Conservation (phyloP, 305 asterid species). For the Rubia peregrina region DNA sequence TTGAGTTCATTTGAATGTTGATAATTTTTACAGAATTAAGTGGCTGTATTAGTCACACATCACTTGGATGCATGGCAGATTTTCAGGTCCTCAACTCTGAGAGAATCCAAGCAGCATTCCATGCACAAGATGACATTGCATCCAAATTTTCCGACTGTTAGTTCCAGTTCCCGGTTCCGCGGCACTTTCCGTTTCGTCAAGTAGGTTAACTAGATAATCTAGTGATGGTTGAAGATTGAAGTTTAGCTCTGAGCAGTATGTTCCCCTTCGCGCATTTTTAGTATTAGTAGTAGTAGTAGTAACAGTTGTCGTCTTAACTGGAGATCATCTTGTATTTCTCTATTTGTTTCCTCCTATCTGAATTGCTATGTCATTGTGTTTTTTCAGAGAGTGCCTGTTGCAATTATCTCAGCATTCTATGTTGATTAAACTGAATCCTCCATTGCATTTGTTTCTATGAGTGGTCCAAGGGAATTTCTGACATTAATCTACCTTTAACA, state of each 20-base stretch:
- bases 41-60: background rate
- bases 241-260: slow-evolving; percentile 27
- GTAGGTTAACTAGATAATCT: slow-evolving; percentile 32
- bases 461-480: slow-evolving; percentile 17
- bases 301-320: no score
- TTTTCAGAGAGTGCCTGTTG: slow-evolving; percentile 1
- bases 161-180: slow-evolving; percentile 18
- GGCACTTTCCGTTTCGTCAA: slow-evolving; percentile 14
- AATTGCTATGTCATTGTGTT: slow-evolving; percentile 36
- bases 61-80: background rate
- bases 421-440: background rate
- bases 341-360: slow-evolving; percentile 32
- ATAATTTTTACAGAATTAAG: background rate
- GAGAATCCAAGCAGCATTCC: slow-evolving; percentile 34
- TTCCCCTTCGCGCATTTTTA: slow-evolving; percentile 20
- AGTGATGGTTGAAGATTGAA: slow-evolving; percentile 25
- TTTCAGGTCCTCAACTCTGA: slow-evolving; percentile 41
- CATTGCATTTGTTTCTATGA: slow-evolving; percentile 4
- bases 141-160: slow-evolving; percentile 24
- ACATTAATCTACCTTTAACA: slow-evolving; percentile 6
- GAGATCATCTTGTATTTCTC: slow-evolving; percentile 24
- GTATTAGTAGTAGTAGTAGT: slow-evolving; percentile 5
- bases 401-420: no score
- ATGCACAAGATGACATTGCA: slow-evolving; percentile 23
- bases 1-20: background rate